These are phyloP conservation scores for Alloascoidea hylecoeti DNA, from an alignment of 805 yeast genomes.

Conservation along the genomic window DNA sequence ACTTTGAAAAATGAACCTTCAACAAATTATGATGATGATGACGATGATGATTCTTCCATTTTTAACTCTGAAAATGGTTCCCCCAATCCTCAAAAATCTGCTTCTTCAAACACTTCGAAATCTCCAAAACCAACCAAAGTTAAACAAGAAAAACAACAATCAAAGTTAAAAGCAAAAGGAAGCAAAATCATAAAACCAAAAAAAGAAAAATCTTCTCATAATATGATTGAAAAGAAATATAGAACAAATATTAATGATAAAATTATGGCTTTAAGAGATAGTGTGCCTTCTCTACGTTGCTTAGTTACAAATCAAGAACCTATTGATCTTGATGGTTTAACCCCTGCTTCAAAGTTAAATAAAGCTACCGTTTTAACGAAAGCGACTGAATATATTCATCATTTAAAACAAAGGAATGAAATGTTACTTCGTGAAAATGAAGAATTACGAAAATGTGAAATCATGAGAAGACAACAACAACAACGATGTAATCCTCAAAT, in stretches of 20 bases:
- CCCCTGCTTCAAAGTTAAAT: slow-evolving; percentile 63
- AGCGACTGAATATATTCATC: slow-evolving; percentile 69
- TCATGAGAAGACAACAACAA: neutral
- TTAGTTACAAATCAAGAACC: slow-evolving; percentile 30
- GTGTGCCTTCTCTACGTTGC: slow-evolving; percentile 65
- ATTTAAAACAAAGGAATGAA: slow-evolving; percentile 47
- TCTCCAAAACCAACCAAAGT: too few species aligned
- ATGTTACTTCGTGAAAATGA: slow-evolving; percentile 36
- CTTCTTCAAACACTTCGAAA: too few species aligned
- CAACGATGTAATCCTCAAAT: slow-evolving; percentile 1
- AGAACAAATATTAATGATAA: slow-evolving; percentile 65
- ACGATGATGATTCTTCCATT: too few species aligned
- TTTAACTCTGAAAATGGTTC: too few species aligned
- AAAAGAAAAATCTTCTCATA: slow-evolving; percentile 56
- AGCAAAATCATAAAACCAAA: slow-evolving; percentile 20
- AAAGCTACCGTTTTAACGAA: slow-evolving; percentile 69
- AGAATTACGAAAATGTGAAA: slow-evolving; percentile 22
- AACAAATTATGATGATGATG: too few species aligned
- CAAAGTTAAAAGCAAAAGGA: too few species aligned
- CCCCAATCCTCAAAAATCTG: too few species aligned
- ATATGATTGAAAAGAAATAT: slow-evolving; percentile 71
- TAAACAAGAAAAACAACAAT: too few species aligned
- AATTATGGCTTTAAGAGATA: slow-evolving; percentile 54
- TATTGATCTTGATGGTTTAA: slow-evolving; percentile 53
- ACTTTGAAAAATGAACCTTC: too few species aligned